These are phyloP conservation scores for Termitomyces sp. DNA, from an alignment of 1,284 basidiomycete species.

Conservation along the genomic window DNA sequence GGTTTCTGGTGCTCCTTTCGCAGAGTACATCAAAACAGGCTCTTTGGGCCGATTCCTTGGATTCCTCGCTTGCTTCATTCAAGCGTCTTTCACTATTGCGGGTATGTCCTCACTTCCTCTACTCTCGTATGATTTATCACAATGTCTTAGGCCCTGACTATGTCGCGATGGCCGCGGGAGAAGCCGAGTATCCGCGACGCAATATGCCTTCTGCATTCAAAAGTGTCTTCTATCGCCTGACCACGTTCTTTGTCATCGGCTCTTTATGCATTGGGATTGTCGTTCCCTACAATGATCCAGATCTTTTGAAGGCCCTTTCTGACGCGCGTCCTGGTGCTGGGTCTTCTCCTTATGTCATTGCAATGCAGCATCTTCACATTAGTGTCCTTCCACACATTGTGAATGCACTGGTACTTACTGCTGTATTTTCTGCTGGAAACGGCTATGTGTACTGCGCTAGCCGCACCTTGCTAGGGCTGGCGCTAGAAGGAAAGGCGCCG, in stretches of 20 bases:
- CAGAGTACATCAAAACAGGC: constrained; percentile 39
- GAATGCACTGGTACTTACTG: constrained; percentile 61
- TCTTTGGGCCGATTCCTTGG: constrained; percentile 41
- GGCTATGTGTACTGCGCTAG: constrained; percentile 72
- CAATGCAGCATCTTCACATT: constrained; percentile 59
- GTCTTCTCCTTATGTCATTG: constrained; percentile 69
- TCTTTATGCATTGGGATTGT: constrained; percentile 63
- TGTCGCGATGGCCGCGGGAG: constrained; percentile 45
- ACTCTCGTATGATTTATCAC: background rate
- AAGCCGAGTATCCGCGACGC: constrained; percentile 37
- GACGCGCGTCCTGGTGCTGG: constrained; percentile 52
- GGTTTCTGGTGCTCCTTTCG: constrained; percentile 41
- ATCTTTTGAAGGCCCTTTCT: constrained; percentile 42
- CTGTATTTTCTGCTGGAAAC: constrained; percentile 75
- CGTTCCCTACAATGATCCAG: constrained; percentile 58
- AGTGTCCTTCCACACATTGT: constrained; percentile 59
- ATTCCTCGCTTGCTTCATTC: constrained; percentile 42
- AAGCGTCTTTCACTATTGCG: constrained; percentile 44
- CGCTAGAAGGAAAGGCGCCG: constrained; percentile 61
- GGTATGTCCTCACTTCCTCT: constrained; percentile 18
- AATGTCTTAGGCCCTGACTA: constrained; percentile 38
- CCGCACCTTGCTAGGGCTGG: constrained; percentile 71
- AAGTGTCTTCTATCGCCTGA: constrained; percentile 41
- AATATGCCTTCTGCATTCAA: constrained; percentile 40
- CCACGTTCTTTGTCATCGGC: constrained; percentile 50